Percentiles rank a stretch among this genome's conserved stretches.
These are phyloP conservation scores for Aspergillus proliferans DNA, from an alignment of 2,329 filamentous ascomycete species.

Conservation along the genomic window DNA sequence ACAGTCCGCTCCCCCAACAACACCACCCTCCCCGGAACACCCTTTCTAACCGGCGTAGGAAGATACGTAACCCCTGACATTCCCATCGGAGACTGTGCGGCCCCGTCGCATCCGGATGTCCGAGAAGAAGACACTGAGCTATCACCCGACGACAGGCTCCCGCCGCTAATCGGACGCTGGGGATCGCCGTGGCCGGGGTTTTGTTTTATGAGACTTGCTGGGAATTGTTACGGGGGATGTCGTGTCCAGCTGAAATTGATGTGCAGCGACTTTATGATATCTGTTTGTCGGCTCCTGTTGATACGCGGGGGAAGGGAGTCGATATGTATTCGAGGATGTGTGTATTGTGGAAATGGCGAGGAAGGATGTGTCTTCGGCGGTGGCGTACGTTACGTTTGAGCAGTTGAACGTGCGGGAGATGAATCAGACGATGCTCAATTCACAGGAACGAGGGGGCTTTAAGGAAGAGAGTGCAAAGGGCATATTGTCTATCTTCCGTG, in stretches of 20 bases:
- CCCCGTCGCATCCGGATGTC: not conserved
- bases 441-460: not conserved
- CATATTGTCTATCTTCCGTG: conserved; percentile 1
- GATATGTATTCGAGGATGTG: conserved; percentile 10
- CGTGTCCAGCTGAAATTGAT: conserved; percentile 9
- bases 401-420: not conserved
- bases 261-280: conserved; percentile 15
- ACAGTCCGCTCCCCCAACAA: too few relatives aligned
- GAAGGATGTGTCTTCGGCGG: conserved; percentile 4
- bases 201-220: conserved; percentile 17
- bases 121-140: conserved; percentile 4
- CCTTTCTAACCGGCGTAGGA: too few relatives aligned
- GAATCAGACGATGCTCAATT: not conserved
- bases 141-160: conserved; percentile 7
- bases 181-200: conserved; percentile 9
- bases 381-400: conserved; percentile 4
- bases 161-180: conserved; percentile 3
- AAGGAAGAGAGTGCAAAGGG: not conserved
- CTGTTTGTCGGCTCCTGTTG: conserved; percentile 12
- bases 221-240: conserved; percentile 9
- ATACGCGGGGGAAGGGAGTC: conserved; percentile 3
- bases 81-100: not conserved
- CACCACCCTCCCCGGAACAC: too few relatives aligned
- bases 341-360: conserved; percentile 4
- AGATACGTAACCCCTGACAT: too few relatives aligned